Evolutionary conservation across 495 filamentous ascomycete genomes (phyloP).

Genomic region (Lepidopterella palustris): DNA sequence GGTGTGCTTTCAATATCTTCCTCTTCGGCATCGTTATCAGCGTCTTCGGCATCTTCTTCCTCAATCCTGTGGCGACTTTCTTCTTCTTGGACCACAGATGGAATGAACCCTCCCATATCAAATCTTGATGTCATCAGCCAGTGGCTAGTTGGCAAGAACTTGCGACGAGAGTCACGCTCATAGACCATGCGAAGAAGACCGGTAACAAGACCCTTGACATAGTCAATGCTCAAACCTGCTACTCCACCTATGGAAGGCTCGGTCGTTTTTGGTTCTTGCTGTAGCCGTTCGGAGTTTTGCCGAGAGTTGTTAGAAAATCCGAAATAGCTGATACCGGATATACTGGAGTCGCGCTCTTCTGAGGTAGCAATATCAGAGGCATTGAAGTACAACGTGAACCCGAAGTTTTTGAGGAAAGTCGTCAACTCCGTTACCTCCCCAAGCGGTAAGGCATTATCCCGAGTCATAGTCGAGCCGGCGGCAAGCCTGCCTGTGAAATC

Average conservation of each 20-base stretch:
- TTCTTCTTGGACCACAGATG: constrained; percentile 81
- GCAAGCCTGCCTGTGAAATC: not conserved
- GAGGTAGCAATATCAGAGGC: constrained; percentile 57
- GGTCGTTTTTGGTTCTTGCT: constrained; percentile 15
- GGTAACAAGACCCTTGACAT: constrained; percentile 73
- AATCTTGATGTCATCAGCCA: constrained; percentile 94
- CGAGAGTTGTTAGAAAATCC: constrained; percentile 33
- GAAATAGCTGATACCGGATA: constrained; percentile 50
- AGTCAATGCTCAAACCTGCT: constrained; percentile 67
- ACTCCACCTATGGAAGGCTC: constrained; percentile 48
- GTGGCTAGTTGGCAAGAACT: constrained; percentile 71
- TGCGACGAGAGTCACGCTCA: constrained; percentile 84
- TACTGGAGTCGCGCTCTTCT: constrained; percentile 40
- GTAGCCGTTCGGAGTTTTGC: not conserved
- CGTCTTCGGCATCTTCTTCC: constrained; percentile 41
- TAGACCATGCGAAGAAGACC: constrained; percentile 84
- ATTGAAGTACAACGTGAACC: constrained; percentile 85
- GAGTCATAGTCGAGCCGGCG: constrained; percentile 40
- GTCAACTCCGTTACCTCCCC: constrained; percentile 66
- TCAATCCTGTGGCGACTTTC: constrained; percentile 66
- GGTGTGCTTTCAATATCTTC: constrained; percentile 41
- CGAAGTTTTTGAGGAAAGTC: constrained; percentile 85
- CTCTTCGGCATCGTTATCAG: constrained; percentile 44
- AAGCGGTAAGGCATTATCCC: constrained; percentile 64
- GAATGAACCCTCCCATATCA: constrained; percentile 86